Conservation (phyloP, 345 rosid genomes). For the Fremontodendron californicum region DNA sequence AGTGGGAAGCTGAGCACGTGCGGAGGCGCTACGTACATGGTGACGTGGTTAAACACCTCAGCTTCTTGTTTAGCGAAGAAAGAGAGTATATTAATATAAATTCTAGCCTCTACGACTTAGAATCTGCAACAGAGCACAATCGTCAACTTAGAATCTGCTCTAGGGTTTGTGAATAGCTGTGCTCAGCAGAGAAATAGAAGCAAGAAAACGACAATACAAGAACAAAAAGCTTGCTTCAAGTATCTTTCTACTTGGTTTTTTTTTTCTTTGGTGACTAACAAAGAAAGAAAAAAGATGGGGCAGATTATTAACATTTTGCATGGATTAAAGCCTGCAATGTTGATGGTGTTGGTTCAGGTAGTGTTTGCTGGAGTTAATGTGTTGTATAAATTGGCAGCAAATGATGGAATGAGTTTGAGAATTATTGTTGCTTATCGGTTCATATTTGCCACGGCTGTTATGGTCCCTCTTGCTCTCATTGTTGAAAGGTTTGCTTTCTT, state of each 20-base stretch:
- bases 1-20: neutral
- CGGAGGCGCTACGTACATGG: neutral
- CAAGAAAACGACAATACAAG: neutral
- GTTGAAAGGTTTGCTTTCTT: conserved; percentile 31
- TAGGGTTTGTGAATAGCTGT: neutral
- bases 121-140: neutral
- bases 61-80: neutral
- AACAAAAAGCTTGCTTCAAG: neutral
- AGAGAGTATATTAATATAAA: neutral
- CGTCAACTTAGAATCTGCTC: neutral
- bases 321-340: conserved; percentile 15
- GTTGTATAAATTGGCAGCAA: conserved; percentile 32
- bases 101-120: no score
- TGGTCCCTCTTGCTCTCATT: conserved; percentile 34
- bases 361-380: conserved; percentile 30
- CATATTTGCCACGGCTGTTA: conserved; percentile 28
- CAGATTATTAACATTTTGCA: neutral
- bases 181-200: neutral
- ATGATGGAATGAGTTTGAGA: conserved; percentile 36
- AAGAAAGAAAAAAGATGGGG: neutral
- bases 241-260: neutral
- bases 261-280: neutral
- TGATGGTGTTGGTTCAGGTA: conserved; percentile 36
- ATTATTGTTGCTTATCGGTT: conserved; percentile 38
- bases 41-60: conserved; percentile 1